A percentile compares a stretch with the other conserved stretches of the same genome.
Conservation (phyloP, 352 stramenopile species). For the Globisporangium rhizosaccharum region DNA sequence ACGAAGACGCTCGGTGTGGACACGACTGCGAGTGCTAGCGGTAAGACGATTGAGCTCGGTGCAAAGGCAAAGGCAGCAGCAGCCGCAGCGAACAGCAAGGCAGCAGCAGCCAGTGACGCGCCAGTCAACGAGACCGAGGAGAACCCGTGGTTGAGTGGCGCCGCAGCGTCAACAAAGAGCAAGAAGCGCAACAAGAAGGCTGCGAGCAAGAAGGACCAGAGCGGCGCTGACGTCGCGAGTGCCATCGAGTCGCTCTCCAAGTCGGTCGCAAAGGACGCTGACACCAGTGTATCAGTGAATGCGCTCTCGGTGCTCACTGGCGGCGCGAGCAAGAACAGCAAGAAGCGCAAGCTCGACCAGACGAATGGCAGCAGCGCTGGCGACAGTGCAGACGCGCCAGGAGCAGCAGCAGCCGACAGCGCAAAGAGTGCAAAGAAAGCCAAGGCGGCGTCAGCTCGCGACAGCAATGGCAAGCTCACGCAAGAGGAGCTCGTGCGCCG, state of each 20-base stretch:
- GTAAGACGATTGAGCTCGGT: slow-evolving; percentile 30
- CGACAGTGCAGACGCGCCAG: background rate
- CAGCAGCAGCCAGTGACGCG: slow-evolving; percentile 18
- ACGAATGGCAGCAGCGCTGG: background rate
- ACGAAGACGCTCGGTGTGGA: slow-evolving; percentile 12
- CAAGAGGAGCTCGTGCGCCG: slow-evolving; percentile 93
- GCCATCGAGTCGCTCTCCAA: slow-evolving; percentile 62
- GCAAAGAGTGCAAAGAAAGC: background rate
- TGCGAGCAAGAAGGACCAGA: slow-evolving; percentile 30
- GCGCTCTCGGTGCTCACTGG: slow-evolving; percentile 14
- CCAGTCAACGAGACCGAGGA: slow-evolving; percentile 27
- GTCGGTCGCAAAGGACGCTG: slow-evolving; percentile 25
- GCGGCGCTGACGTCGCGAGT: slow-evolving; percentile 32
- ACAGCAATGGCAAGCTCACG: slow-evolving; percentile 20
- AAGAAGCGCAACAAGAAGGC: slow-evolving; percentile 66
- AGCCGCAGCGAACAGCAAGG: slow-evolving; percentile 4
- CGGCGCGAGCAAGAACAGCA: slow-evolving; percentile 29
- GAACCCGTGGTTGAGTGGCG: slow-evolving; percentile 62
- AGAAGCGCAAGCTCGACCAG: slow-evolving; percentile 32
- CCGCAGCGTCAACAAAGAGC: slow-evolving; percentile 32
- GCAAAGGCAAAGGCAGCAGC: slow-evolving; percentile 8
- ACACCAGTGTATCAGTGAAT: slow-evolving; percentile 15
- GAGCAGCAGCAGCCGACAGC: background rate
- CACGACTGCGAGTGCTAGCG: slow-evolving; percentile 23
- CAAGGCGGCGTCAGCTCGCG: background rate